phyloP scores from a whole-genome alignment of 331 rosid species.

The Dryas integrifolia region DNA sequence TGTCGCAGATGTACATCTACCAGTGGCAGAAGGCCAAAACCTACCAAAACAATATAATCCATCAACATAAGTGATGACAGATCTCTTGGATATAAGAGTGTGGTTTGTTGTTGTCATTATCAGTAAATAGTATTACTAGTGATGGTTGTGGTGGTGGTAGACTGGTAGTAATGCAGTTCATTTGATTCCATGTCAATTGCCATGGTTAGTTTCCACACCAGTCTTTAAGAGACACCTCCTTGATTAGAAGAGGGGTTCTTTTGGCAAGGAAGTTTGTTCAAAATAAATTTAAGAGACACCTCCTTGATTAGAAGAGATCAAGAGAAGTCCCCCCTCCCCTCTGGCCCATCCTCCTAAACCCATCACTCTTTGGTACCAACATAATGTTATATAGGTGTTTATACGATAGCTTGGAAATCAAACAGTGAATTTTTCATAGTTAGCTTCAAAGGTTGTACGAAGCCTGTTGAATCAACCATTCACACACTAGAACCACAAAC shows the following conservation, averaged over 20 bases:
- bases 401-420: background rate
- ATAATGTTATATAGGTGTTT: background rate
- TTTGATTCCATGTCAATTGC: background rate
- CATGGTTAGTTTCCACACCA: background rate
- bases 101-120: background rate
- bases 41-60: background rate
- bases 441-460: background rate
- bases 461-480: background rate
- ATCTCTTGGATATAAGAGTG: background rate
- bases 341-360: background rate
- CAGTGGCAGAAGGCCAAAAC: background rate
- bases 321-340: background rate
- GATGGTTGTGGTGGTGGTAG: background rate
- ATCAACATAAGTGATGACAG: background rate
- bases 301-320: too few species aligned
- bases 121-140: background rate
- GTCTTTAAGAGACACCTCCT: background rate
- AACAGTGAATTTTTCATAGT: background rate
- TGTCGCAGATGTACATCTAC: background rate
- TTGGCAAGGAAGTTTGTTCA: too few species aligned
- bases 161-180: conserved; percentile 1
- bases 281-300: too few species aligned
- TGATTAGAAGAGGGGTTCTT: too few species aligned
- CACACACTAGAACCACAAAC: background rate
- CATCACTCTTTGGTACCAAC: background rate